Evolutionary conservation across 2,329 filamentous ascomycete species (phyloP), one percentile per base, ranked within the genome.

Genomic region (Fusarium sp.): DNA sequence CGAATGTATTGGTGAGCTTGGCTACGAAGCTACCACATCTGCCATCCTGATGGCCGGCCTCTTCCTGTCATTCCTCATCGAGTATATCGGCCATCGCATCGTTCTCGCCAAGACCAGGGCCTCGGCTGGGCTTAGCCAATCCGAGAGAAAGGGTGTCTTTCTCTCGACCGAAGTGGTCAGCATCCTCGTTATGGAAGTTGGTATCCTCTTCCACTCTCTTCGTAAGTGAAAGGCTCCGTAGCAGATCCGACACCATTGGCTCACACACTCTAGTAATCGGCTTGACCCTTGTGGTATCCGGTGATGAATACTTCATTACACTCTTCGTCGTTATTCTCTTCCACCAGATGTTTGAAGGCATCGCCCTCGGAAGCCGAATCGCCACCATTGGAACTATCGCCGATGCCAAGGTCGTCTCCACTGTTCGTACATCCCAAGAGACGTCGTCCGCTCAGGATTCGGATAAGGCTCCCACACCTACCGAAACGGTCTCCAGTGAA

Each of bases 261-360:
- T 63, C 55, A 67, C 41, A 41, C 7, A n/a, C 30, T 10, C 34
- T 28, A 89, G 87, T 92, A 8, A 90, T 92, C 39, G 88, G 89
- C 23, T 78, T 92, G 37, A 90, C 89, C 0, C 83, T 91, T 2
- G 88, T 89, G n/a, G 88, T 90, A 3, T 83, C 87, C 1, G 86
- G 84, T 3, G 87, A 90, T 69, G 82, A 80, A 39, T 87, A 85
- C 71, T 89, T 89, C 79, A 76, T 85, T 57, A 88, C 86, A 2
- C 82, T 90, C n/a, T 88, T 88, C 63, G 78, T 88, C 44, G 92
- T 94, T 57, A 92, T 94, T 62, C 81, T 94, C 60, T 94, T 94
- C 81, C 92, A 94, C 75, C 92, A 94, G 74, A 89, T 92, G 82
- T 93, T 95, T 73, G 92, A 94, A 76, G 92, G 92, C 5, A 84